Percentiles rank a stretch among this genome's conserved stretches.
Evolutionary conservation across 2,329 filamentous ascomycete species (phyloP).

Genomic region (Gaeumannomyces tritici): DNA sequence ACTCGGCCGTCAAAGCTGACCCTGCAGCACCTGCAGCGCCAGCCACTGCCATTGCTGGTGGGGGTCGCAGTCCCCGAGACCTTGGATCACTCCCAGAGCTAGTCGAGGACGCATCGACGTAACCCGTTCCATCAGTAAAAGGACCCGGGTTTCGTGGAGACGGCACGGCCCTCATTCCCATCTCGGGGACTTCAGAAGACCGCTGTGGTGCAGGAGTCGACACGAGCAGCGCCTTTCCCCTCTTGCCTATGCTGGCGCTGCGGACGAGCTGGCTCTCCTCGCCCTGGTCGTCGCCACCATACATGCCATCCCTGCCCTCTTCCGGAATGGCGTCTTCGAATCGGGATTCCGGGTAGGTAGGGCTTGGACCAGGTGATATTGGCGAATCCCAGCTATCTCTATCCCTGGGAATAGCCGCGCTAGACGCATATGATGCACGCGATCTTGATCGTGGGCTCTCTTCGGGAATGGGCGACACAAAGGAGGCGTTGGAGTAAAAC

Average conservation of each 20-base stretch:
- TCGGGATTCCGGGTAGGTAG: slow-evolving; percentile 36
- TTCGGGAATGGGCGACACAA: slow-evolving; percentile 68
- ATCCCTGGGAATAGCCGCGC: slow-evolving; percentile 56
- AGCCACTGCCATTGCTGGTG: not conserved
- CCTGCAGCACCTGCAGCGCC: slow-evolving; percentile 10
- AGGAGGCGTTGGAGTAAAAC: slow-evolving; percentile 56
- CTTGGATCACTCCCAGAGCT: slow-evolving; percentile 31
- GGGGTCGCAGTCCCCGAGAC: slow-evolving; percentile 10
- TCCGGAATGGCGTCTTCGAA: slow-evolving; percentile 41
- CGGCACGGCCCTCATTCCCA: slow-evolving; percentile 22
- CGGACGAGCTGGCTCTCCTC: slow-evolving; percentile 50
- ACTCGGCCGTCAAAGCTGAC: slow-evolving; percentile 28
- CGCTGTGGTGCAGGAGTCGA: slow-evolving; percentile 22
- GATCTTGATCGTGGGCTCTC: slow-evolving; percentile 51
- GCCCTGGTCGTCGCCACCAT: slow-evolving; percentile 35
- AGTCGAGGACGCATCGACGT: slow-evolving; percentile 34
- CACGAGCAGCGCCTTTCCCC: slow-evolving; percentile 47
- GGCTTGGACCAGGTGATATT: slow-evolving; percentile 31
- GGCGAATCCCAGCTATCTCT: slow-evolving; percentile 44
- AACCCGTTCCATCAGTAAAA: slow-evolving; percentile 34
- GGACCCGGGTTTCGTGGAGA: slow-evolving; percentile 25
- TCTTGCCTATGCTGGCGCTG: slow-evolving; percentile 52
- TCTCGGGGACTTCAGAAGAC: slow-evolving; percentile 3
- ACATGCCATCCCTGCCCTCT: slow-evolving; percentile 27
- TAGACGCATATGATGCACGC: slow-evolving; percentile 60